Percentiles rank a stretch among this genome's conserved stretches.
These are phyloP conservation scores for Euphorbia celastroides DNA, from an alignment of 441 rosid species.

Conservation along the genomic window DNA sequence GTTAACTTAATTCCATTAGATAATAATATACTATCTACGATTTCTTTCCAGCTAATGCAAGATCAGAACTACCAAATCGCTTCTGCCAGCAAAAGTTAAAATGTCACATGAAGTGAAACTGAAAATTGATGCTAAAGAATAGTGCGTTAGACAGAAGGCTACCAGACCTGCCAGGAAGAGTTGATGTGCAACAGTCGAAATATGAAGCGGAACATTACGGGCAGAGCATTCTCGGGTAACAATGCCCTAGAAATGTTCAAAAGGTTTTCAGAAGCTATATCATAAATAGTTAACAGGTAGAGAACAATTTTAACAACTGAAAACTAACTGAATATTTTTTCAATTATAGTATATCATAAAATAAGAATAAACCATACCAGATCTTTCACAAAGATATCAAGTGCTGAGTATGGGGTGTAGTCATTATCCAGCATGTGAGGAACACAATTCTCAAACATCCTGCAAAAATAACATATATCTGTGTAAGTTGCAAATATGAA, in stretches of 20 bases:
- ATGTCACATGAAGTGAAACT: background rate
- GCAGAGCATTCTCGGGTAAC: conserved; percentile 72
- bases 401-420: conserved; percentile 92
- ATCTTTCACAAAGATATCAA: conserved; percentile 97
- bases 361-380: conserved; percentile 48
- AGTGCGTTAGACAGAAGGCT: background rate
- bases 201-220: conserved; percentile 75
- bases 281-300: conserved; percentile 1
- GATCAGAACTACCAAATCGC: background rate
- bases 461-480: conserved; percentile 32
- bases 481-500: conserved; percentile 5
- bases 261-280: conserved; percentile 9
- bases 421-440: conserved; percentile 97
- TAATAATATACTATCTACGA: background rate
- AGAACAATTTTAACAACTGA: background rate
- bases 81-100: background rate
- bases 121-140: background rate
- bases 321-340: background rate
- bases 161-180: conserved; percentile 73
- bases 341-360: background rate
- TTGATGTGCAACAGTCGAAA: conserved; percentile 81
- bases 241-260: conserved; percentile 61
- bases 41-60: background rate
- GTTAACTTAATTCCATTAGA: background rate
- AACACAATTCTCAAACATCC: conserved; percentile 99